These are phyloP conservation scores for Phanerodontia chrysosporium DNA, from an alignment of 768 basidiomycete genomes.

Conservation along the genomic window DNA sequence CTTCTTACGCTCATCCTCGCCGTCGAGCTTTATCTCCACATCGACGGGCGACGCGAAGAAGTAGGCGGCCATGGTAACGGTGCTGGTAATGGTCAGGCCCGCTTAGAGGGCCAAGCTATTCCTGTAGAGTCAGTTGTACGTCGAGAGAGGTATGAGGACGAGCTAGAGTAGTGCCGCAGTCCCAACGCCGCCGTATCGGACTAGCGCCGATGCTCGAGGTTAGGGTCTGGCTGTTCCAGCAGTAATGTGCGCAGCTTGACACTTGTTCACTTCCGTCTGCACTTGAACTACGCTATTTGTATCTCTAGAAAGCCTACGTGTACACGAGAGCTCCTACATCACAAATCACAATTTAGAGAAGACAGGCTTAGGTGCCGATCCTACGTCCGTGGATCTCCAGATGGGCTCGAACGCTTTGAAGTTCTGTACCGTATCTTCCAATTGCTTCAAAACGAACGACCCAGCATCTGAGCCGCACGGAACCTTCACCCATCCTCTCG, in stretches of 20 bases:
- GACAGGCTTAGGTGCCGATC: background rate
- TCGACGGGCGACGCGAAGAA: constrained; percentile 92
- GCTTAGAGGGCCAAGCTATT: background rate
- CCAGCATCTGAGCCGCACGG: constrained; percentile 4
- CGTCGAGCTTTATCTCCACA: constrained; percentile 83
- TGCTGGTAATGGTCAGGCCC: background rate
- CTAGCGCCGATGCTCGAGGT: background rate
- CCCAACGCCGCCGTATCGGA: background rate
- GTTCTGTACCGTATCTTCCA: background rate
- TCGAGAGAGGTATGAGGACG: background rate
- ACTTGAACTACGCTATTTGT: too few species aligned
- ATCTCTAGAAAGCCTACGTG: too few species aligned
- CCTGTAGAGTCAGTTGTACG: background rate
- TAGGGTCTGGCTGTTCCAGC: background rate
- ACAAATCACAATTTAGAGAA: background rate
- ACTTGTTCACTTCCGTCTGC: too few species aligned
- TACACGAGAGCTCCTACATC: too few species aligned
- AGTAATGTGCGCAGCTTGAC: too few species aligned
- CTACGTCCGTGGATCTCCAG: constrained; percentile 3
- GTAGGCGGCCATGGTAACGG: constrained; percentile 56
- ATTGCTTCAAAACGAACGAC: background rate
- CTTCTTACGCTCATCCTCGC: constrained; percentile 83
- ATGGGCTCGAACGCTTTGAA: constrained; percentile 1
- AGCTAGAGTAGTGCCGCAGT: background rate
- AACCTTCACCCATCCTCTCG: background rate